Conservation (phyloP, 805 yeast genomes). For the Barnettozyma salicaria region DNA sequence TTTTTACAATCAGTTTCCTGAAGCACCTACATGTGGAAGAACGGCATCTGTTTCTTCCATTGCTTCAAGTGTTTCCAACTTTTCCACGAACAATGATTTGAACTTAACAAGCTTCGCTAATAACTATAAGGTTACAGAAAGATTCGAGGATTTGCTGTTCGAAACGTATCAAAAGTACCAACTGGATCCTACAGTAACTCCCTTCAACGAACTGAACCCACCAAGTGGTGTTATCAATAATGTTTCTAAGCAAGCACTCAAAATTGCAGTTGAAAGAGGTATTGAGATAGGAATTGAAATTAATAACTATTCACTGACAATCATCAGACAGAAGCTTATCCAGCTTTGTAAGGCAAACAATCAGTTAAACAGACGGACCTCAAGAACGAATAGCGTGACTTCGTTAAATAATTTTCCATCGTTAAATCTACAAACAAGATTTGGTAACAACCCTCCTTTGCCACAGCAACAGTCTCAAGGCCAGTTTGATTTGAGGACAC, state of each 20-base stretch:
- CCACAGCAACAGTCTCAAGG: conserved; percentile 10
- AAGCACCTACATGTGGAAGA: conserved; percentile 22
- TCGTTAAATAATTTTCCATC: conserved; percentile 19
- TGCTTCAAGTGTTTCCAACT: conserved; percentile 24
- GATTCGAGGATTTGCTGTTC: conserved; percentile 41
- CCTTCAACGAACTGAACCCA: conserved; percentile 58
- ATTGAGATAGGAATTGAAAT: conserved; percentile 35
- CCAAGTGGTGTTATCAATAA: conserved; percentile 61
- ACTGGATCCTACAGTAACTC: conserved; percentile 57
- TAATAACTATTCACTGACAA: conserved; percentile 32
- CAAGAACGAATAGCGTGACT: conserved; percentile 19
- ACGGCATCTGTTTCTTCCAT: conserved; percentile 24
- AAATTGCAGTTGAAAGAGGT: conserved; percentile 28
- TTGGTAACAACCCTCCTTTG: conserved; percentile 6
- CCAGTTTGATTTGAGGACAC: conserved; percentile 17
- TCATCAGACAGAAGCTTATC: conserved; percentile 34
- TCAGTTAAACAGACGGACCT: conserved; percentile 7
- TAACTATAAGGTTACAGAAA: conserved; percentile 26
- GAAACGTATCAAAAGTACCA: conserved; percentile 43
- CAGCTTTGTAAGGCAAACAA: conserved; percentile 17
- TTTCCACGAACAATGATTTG: conserved; percentile 19
- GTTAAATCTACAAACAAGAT: conserved; percentile 19
- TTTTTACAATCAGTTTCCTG: conserved; percentile 14
- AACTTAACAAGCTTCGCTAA: conserved; percentile 24
- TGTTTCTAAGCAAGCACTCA: conserved; percentile 51